Percentiles rank a stretch among this genome's conserved stretches.
These are phyloP conservation scores for Decorospora gaudefroyi DNA, from an alignment of 2,329 filamentous ascomycete genomes.

Conservation along the genomic window DNA sequence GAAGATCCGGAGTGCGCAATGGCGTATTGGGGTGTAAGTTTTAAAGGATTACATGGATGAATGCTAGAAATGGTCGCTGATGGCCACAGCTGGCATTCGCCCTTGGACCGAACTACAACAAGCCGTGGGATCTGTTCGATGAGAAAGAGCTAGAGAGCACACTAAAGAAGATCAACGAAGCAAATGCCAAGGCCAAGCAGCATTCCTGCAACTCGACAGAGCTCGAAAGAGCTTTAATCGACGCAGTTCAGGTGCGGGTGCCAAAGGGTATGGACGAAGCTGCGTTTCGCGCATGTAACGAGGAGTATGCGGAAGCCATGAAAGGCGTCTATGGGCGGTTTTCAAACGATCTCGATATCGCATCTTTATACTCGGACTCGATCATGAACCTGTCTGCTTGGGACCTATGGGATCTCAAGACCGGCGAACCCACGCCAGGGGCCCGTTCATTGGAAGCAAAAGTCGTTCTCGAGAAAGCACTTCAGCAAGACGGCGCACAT, in stretches of 20 bases:
- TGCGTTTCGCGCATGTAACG: slow-evolving; percentile 59
- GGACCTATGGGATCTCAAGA: slow-evolving; percentile 66
- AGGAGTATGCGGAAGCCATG: slow-evolving; percentile 67
- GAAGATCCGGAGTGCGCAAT: slow-evolving; percentile 62
- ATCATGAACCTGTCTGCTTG: slow-evolving; percentile 69
- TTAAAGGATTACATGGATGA: not conserved
- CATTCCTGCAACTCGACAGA: slow-evolving; percentile 48
- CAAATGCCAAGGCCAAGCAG: slow-evolving; percentile 53
- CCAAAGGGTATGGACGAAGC: slow-evolving; percentile 53
- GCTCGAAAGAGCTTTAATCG: slow-evolving; percentile 65
- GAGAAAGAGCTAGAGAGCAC: slow-evolving; percentile 60
- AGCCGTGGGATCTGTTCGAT: slow-evolving; percentile 75
- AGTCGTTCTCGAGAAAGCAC: slow-evolving; percentile 61
- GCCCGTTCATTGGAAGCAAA: slow-evolving; percentile 65
- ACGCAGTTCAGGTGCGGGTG: slow-evolving; percentile 57
- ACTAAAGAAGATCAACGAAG: slow-evolving; percentile 55
- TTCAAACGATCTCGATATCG: slow-evolving; percentile 64
- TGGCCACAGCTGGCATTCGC: slow-evolving; percentile 61
- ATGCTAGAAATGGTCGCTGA: slow-evolving; percentile 41
- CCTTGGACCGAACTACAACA: slow-evolving; percentile 78
- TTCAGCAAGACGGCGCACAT: slow-evolving; percentile 56
- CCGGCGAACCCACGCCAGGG: slow-evolving; percentile 59
- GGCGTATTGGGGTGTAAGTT: slow-evolving; percentile 66
- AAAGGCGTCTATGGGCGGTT: slow-evolving; percentile 57
- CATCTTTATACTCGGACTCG: slow-evolving; percentile 65